Conservation (phyloP, 805 yeast species). For the Cyberlindnera bimundalis region DNA sequence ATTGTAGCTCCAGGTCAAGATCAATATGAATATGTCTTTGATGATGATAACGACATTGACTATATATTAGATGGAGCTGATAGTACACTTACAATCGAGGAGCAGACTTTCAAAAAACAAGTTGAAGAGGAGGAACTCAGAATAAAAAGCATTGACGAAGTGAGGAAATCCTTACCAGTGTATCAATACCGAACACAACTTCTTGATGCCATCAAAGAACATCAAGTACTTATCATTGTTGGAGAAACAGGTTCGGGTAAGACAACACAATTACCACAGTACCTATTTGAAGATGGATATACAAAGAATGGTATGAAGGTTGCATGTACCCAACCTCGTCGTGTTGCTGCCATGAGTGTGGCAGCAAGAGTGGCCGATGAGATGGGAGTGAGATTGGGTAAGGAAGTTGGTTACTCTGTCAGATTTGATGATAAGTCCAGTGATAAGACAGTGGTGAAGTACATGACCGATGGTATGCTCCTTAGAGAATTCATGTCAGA, state of each 20-base stretch:
- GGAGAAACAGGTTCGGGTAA: constrained; percentile 95
- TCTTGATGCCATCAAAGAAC: constrained; percentile 51
- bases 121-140: constrained; percentile 32
- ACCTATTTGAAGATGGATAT: constrained; percentile 77
- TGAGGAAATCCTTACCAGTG: constrained; percentile 72
- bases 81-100: constrained; percentile 29
- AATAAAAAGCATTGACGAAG: constrained; percentile 32
- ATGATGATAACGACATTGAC: constrained; percentile 57
- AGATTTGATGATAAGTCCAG: constrained; percentile 81
- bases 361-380: constrained; percentile 92
- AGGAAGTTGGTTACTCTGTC: constrained; percentile 83
- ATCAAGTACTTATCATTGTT: constrained; percentile 71
- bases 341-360: constrained; percentile 92
- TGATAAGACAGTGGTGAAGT: constrained; percentile 68
- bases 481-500: constrained; percentile 80
- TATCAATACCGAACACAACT: constrained; percentile 58
- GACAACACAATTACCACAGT: constrained; percentile 91
- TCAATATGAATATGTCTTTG: constrained; percentile 76
- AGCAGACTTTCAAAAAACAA: constrained; percentile 34
- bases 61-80: constrained; percentile 39
- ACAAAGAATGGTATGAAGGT: constrained; percentile 54
- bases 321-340: constrained; percentile 91
- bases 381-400: constrained; percentile 74
- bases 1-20: constrained; percentile 39
- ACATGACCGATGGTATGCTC: constrained; percentile 95